A percentile compares a stretch with the other conserved stretches of the same genome.
phyloP scores from a whole-genome alignment of 2,329 filamentous ascomycete species.

The Furcasterigmium furcatum region DNA sequence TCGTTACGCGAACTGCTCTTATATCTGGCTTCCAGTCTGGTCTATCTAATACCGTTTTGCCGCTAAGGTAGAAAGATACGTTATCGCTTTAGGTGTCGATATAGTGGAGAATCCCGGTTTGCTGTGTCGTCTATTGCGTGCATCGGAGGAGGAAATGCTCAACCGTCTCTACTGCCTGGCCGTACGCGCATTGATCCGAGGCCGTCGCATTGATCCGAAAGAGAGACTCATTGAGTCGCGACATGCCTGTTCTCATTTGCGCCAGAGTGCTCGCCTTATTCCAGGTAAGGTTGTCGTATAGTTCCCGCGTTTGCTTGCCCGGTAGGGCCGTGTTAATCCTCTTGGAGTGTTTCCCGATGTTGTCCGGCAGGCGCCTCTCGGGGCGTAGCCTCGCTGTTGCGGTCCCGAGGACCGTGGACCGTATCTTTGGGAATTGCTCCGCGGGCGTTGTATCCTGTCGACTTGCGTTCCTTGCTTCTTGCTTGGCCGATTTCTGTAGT shows the following conservation, averaged over 20 bases:
- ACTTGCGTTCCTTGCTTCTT: not conserved
- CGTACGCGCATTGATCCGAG: conserved; percentile 7
- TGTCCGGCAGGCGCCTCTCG: conserved; percentile 8
- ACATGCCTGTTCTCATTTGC: conserved; percentile 14
- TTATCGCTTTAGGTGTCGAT: not conserved
- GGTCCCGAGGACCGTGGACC: not conserved
- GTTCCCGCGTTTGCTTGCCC: conserved; percentile 10
- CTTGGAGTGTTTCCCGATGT: conserved; percentile 11
- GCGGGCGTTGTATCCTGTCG: not conserved
- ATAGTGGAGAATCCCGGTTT: not conserved
- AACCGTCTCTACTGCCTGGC: conserved; percentile 18
- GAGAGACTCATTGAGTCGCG: conserved; percentile 12
- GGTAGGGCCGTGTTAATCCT: conserved; percentile 12
- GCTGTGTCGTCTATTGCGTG: conserved; percentile 17
- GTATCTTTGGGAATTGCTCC: not conserved
- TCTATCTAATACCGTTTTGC: conserved; percentile 6
- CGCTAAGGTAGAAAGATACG: not conserved
- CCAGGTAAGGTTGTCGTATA: conserved; percentile 14
- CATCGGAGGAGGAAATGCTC: conserved; percentile 23
- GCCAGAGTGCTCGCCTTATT: conserved; percentile 15
- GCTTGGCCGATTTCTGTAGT: not conserved
- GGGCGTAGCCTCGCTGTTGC: not conserved
- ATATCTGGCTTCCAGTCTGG: conserved; percentile 22
- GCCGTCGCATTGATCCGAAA: conserved; percentile 5
- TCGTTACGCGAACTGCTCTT: conserved; percentile 20